phyloP scores from a whole-genome alignment of 2,329 filamentous ascomycete species.

The Colletotrichum endophyticum region DNA sequence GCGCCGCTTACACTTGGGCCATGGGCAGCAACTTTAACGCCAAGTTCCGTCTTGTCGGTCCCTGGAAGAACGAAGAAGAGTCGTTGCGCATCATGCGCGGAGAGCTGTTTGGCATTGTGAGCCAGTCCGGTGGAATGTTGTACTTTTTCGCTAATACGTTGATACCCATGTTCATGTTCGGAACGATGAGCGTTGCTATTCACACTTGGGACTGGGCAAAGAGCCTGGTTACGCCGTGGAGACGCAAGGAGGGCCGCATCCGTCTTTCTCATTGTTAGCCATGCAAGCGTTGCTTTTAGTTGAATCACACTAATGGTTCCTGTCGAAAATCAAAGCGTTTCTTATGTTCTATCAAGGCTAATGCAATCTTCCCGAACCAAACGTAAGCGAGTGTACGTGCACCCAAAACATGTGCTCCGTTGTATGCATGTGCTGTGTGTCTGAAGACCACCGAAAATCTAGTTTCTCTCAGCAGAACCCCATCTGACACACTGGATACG shows the following conservation, averaged over 20 bases:
- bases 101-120: conserved; percentile 45
- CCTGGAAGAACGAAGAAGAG: conserved; percentile 41
- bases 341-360: background rate
- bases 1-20: conserved; percentile 45
- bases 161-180: conserved; percentile 40
- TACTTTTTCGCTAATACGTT: conserved; percentile 43
- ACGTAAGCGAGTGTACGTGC: background rate
- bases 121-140: conserved; percentile 37
- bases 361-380: background rate
- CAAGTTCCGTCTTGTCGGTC: conserved; percentile 51
- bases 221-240: background rate
- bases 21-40: conserved; percentile 54
- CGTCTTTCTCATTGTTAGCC: background rate
- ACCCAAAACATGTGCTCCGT: background rate
- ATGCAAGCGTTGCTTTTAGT: background rate
- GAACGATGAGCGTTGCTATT: conserved; percentile 34
- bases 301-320: background rate
- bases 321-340: background rate
- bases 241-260: background rate
- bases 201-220: conserved; percentile 14
- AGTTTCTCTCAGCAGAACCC: background rate
- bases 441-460: background rate
- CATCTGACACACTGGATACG: background rate
- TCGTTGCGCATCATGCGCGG: conserved; percentile 42
- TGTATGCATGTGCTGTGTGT: background rate